These are phyloP conservation scores for Melanopsichium pennsylvanicum DNA, from an alignment of 1,284 basidiomycete genomes.

Conservation along the genomic window DNA sequence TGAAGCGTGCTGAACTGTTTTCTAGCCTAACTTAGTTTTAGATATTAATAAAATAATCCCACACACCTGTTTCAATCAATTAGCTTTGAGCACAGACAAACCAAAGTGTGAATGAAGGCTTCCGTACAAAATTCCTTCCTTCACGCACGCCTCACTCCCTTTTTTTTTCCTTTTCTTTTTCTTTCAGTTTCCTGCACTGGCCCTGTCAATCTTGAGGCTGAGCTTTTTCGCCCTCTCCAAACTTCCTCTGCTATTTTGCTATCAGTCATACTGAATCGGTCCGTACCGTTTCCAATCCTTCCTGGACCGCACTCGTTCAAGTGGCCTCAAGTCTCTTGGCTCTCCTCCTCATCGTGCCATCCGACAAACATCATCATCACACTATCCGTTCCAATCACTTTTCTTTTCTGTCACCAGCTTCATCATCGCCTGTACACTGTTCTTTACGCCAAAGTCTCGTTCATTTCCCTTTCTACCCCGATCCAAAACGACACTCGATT, in stretches of 20 bases:
- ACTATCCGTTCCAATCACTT: not conserved
- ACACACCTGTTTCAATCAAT: no score
- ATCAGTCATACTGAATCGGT: not conserved
- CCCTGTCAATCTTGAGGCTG: not conserved
- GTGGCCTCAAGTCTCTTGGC: not conserved
- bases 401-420: not conserved
- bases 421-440: not conserved
- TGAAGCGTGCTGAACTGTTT: no score
- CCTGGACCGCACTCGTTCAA: not conserved
- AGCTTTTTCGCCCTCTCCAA: not conserved
- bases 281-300: not conserved
- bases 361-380: not conserved
- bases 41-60: no score
- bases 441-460: not conserved
- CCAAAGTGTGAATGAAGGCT: no score
- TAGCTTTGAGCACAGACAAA: no score
- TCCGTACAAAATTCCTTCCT: slow-evolving; percentile 2
- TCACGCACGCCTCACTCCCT: not conserved
- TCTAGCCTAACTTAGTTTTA: no score
- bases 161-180: not conserved
- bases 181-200: not conserved
- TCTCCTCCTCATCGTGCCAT: slow-evolving; percentile 3
- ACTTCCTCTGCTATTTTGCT: not conserved
- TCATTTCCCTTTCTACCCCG: not conserved
- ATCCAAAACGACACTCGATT: not conserved